phyloP scores from a whole-genome alignment of 495 filamentous ascomycete genomes.

The Aspergillus diversus region DNA sequence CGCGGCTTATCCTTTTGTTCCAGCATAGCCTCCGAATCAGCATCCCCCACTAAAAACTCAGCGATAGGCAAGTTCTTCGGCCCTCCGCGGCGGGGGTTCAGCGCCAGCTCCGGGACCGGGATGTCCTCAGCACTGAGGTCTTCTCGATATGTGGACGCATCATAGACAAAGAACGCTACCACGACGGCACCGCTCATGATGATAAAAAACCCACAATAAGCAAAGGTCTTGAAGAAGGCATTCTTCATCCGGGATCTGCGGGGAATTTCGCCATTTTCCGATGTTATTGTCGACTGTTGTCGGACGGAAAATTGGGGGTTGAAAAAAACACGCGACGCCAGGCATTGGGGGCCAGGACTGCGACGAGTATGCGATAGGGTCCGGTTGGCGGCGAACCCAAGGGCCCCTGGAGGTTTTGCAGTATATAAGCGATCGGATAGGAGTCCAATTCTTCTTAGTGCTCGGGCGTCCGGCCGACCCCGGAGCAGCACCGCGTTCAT shows the following conservation, averaged over 20 bases:
- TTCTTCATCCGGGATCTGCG: conserved; percentile 23
- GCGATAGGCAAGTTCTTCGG: conserved; percentile 96
- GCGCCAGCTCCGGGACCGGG: conserved; percentile 77
- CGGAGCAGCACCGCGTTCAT: conserved; percentile 47
- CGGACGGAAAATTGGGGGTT: conserved; percentile 29
- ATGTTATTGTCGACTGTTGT: conserved; percentile 32
- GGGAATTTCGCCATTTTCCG: conserved; percentile 18
- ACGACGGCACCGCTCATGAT: conserved; percentile 58
- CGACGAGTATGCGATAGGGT: conserved; percentile 27
- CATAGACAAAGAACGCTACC: conserved; percentile 89
- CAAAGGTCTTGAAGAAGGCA: conserved; percentile 50
- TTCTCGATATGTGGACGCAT: conserved; percentile 86
- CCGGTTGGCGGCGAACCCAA: conserved; percentile 23
- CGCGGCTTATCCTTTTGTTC: conserved; percentile 82
- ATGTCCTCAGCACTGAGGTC: conserved; percentile 67
- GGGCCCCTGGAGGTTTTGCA: conserved; percentile 18
- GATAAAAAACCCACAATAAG: conserved; percentile 63
- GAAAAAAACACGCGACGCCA: conserved; percentile 31
- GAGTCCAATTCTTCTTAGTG: conserved; percentile 37
- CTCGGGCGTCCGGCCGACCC: conserved; percentile 38
- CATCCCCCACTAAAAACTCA: conserved; percentile 83
- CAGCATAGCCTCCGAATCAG: conserved; percentile 70
- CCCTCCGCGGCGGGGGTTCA: conserved; percentile 81
- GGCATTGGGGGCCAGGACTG: conserved; percentile 32
- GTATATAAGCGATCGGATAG: conserved; percentile 29